phyloP scores from a whole-genome alignment of 805 yeast species.

The Suhomyces sp. region DNA sequence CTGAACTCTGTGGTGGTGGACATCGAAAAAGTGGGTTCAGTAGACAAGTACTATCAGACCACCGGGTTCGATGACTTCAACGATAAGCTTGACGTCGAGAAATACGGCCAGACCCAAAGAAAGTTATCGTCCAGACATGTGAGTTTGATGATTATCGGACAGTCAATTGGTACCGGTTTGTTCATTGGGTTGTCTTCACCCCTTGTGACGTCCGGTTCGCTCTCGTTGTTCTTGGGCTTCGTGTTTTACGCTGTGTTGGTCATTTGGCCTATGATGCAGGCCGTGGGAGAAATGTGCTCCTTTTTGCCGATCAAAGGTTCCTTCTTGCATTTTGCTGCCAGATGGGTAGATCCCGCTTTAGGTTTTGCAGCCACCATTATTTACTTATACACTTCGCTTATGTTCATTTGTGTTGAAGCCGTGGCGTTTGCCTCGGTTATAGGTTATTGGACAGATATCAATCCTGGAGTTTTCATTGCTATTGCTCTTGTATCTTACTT shows the following conservation, averaged over 20 bases:
- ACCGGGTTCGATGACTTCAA: conserved; percentile 22
- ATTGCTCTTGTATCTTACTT: conserved; percentile 25
- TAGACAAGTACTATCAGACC: conserved; percentile 3
- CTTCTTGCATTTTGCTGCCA: conserved; percentile 31
- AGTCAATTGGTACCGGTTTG: conserved; percentile 35
- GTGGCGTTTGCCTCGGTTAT: conserved; percentile 31
- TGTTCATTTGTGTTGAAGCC: conserved; percentile 33
- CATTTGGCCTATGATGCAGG: conserved; percentile 36
- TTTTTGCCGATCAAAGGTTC: conserved; percentile 36
- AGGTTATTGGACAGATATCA: conserved; percentile 29
- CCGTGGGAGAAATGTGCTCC: conserved; percentile 38
- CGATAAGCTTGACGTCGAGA: conserved; percentile 23
- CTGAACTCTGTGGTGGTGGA: conserved; percentile 4
- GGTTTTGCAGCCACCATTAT: conserved; percentile 34
- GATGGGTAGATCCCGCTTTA: conserved; percentile 36
- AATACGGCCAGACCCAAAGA: conserved; percentile 31
- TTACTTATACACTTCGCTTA: conserved; percentile 32
- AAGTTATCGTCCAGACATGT: conserved; percentile 30
- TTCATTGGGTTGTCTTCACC: conserved; percentile 32
- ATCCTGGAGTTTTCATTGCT: conserved; percentile 32
- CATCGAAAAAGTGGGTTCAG: conserved; percentile 8
- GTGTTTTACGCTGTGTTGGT: conserved; percentile 27
- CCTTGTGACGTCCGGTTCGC: conserved; percentile 31
- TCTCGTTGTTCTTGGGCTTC: conserved; percentile 33
- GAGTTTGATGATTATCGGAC: conserved; percentile 35